Evolutionary conservation across 2,329 filamentous ascomycete species (phyloP).

Genomic region (Aureobasidium sp.): DNA sequence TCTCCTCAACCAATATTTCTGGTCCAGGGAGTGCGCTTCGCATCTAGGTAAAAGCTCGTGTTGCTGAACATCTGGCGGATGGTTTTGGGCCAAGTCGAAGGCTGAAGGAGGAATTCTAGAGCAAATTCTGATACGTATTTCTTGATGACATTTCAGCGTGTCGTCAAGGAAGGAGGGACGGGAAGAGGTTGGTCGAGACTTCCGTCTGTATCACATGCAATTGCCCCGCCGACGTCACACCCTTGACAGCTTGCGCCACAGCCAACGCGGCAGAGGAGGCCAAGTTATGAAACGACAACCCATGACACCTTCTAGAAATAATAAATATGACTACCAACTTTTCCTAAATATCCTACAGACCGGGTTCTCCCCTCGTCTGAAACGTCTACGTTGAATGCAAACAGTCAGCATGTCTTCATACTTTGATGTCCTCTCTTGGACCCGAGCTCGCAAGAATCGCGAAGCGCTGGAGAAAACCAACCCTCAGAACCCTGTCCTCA

Average conservation of each 20-base stretch:
- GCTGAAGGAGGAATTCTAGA: too few species aligned
- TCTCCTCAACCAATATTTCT: neutral
- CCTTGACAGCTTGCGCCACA: constrained; percentile 7
- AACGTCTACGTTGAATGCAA: neutral
- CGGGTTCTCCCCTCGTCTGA: too few species aligned
- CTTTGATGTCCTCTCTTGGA: constrained; percentile 30
- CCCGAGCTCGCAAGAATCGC: constrained; percentile 30
- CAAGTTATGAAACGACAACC: neutral
- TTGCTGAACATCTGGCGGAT: too few species aligned
- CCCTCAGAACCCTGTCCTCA: constrained; percentile 43
- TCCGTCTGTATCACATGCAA: neutral
- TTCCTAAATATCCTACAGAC: neutral
- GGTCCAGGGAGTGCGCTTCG: too few species aligned
- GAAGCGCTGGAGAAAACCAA: constrained; percentile 30
- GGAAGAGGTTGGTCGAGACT: neutral
- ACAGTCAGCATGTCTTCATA: constrained; percentile 24
- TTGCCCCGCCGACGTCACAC: neutral
- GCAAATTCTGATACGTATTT: neutral
- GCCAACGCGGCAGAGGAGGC: neutral
- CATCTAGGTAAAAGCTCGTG: too few species aligned
- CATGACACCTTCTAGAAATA: neutral
- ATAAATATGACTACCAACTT: neutral
- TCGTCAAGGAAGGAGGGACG: neutral
- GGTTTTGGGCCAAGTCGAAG: too few species aligned
- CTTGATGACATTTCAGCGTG: neutral